A percentile compares a stretch with the other conserved stretches of the same genome.
Conservation (phyloP, 1,284 basidiomycete species). For the Abortiporus biennis region DNA sequence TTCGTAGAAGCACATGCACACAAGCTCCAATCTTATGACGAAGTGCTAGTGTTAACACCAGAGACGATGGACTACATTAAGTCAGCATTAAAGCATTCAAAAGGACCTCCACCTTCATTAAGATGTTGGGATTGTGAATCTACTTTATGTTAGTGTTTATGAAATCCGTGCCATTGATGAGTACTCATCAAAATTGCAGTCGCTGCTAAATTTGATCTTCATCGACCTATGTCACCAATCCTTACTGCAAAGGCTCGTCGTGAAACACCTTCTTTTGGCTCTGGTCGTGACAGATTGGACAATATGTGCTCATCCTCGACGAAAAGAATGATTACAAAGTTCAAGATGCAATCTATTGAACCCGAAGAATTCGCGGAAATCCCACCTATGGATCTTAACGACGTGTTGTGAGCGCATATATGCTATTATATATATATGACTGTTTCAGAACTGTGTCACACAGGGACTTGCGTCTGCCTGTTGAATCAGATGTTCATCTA, state of each 20-base stretch:
- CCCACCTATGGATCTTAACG: slow-evolving; percentile 7
- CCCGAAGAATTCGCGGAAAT: not conserved
- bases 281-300: slow-evolving; percentile 1
- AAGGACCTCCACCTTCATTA: not conserved
- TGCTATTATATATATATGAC: not conserved
- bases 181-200: not conserved
- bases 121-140: not conserved
- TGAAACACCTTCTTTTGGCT: slow-evolving; percentile 30
- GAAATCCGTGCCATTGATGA: too few relatives aligned
- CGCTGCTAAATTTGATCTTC: slow-evolving; percentile 10
- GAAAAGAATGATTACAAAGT: not conserved
- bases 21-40: slow-evolving; percentile 43
- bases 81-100: slow-evolving; percentile 21
- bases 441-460: not conserved
- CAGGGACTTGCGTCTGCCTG: slow-evolving; percentile 28
- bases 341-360: not conserved
- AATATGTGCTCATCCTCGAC: slow-evolving; percentile 4
- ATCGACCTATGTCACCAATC: slow-evolving; percentile 32
- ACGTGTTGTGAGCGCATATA: slow-evolving; percentile 13
- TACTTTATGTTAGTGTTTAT: too few relatives aligned
- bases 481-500: slow-evolving; percentile 23
- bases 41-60: slow-evolving; percentile 32
- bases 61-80: slow-evolving; percentile 35
- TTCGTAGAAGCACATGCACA: too few relatives aligned
- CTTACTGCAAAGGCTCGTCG: slow-evolving; percentile 31